Conservation (phyloP, 495 filamentous ascomycete species). For the Podospora comata region DNA sequence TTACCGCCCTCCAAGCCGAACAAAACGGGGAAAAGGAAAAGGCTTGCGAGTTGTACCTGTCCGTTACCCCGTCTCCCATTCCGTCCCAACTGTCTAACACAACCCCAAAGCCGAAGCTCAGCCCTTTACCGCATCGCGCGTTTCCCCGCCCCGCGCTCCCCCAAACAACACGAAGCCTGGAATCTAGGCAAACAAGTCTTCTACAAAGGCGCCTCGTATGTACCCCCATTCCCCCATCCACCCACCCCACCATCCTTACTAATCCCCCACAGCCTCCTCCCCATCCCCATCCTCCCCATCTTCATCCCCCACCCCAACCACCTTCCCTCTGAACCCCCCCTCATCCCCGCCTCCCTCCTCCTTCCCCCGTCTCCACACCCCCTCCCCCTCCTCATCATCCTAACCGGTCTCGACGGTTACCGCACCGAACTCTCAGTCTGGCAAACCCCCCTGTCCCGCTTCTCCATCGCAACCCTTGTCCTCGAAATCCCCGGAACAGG, state of each 20-base stretch:
- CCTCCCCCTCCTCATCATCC: conserved; percentile 60
- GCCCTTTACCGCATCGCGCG: conserved; percentile 69
- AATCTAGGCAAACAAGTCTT: conserved; percentile 52
- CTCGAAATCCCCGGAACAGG: conserved; percentile 74
- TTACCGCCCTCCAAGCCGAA: conserved; percentile 46
- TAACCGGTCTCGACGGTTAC: conserved; percentile 72
- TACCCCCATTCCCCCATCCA: conserved; percentile 51
- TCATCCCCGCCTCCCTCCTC: conserved; percentile 59
- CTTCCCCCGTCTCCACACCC: conserved; percentile 43
- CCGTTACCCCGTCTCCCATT: neutral
- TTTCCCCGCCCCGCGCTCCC: conserved; percentile 49
- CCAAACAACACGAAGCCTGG: conserved; percentile 57
- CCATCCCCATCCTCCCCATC: conserved; percentile 52
- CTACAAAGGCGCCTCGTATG: conserved; percentile 28
- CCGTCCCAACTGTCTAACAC: neutral
- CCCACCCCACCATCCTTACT: conserved; percentile 51
- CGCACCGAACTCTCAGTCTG: conserved; percentile 67
- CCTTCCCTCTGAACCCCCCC: conserved; percentile 18
- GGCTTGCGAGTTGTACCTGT: conserved; percentile 58
- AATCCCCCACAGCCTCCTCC: conserved; percentile 19
- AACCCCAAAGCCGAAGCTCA: conserved; percentile 45
- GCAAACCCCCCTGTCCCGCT: conserved; percentile 55
- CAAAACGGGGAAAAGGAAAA: conserved; percentile 39
- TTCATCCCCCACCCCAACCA: conserved; percentile 55
- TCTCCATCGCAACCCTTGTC: conserved; percentile 54